Percentiles rank a stretch among this genome's conserved stretches.
Evolutionary conservation across 768 basidiomycete species (phyloP).

Genomic region (Suillus decipiens): DNA sequence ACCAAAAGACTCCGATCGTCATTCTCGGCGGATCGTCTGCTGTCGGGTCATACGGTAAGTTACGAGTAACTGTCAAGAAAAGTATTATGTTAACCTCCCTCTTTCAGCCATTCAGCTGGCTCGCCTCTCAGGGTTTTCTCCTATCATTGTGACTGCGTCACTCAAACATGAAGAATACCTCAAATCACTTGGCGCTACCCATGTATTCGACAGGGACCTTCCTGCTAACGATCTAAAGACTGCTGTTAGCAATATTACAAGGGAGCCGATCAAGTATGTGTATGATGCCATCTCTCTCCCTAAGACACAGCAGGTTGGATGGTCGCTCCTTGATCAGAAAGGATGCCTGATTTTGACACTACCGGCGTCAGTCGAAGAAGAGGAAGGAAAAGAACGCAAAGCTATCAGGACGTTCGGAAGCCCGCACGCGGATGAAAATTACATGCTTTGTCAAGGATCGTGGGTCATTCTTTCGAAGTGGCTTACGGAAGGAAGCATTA

Average conservation of each 20-base stretch:
- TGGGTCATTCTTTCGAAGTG: slow-evolving; percentile 28
- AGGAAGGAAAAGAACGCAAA: slow-evolving; percentile 21
- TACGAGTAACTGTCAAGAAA: slow-evolving; percentile 11
- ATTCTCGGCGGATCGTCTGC: slow-evolving; percentile 51
- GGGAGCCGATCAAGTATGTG: slow-evolving; percentile 19
- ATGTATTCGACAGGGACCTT: slow-evolving; percentile 38
- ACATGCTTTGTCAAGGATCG: slow-evolving; percentile 15
- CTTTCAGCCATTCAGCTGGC: slow-evolving; percentile 41
- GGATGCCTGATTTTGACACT: slow-evolving; percentile 37
- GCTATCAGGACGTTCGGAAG: slow-evolving; percentile 26
- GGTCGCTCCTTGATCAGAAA: slow-evolving; percentile 32
- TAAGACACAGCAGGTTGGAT: slow-evolving; percentile 38
- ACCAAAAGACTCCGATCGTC: slow-evolving; percentile 43
- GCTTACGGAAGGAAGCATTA: slow-evolving; percentile 28
- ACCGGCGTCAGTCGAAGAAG: slow-evolving; percentile 23
- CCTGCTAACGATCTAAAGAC: slow-evolving; percentile 17
- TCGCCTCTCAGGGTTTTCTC: slow-evolving; percentile 39
- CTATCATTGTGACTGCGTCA: slow-evolving; percentile 43
- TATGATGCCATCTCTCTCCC: slow-evolving; percentile 35
- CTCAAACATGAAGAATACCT: slow-evolving; percentile 31
- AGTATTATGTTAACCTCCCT: background rate
- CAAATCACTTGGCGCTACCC: slow-evolving; percentile 41
- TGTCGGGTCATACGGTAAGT: slow-evolving; percentile 48
- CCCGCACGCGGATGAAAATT: slow-evolving; percentile 24
- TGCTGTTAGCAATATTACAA: slow-evolving; percentile 29